phyloP scores from a whole-genome alignment of 1,284 basidiomycete species.

The Volvariella surrecta region DNA sequence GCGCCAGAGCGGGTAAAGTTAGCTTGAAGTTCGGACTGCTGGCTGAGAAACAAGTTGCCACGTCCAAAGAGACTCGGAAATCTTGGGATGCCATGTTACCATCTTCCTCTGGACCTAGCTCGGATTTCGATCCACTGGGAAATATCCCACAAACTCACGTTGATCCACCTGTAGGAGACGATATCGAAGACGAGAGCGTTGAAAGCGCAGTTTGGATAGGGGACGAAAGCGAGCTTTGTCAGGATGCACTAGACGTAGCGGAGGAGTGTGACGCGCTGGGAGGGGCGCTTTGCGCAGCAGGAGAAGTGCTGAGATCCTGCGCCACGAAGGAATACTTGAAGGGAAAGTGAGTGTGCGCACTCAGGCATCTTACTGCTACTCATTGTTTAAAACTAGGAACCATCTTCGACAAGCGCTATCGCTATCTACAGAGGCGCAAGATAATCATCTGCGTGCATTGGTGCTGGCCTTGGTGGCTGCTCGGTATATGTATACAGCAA shows the following conservation, averaged over 20 bases:
- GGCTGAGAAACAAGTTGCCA: constrained; percentile 11
- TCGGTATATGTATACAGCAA: constrained; percentile 62
- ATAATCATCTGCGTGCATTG: constrained; percentile 64
- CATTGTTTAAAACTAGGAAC: constrained; percentile 29
- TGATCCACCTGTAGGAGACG: not conserved
- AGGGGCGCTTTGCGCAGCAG: constrained; percentile 46
- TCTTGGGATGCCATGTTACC: too few species aligned
- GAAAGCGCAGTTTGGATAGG: constrained; percentile 6
- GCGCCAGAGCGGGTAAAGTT: constrained; percentile 52
- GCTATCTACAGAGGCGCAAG: constrained; percentile 45
- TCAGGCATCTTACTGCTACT: constrained; percentile 7
- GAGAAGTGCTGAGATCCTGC: constrained; percentile 45
- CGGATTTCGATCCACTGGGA: too few species aligned
- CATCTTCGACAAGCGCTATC: constrained; percentile 53
- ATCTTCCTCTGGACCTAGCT: too few species aligned
- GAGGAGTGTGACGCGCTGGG: constrained; percentile 42
- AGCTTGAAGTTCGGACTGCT: constrained; percentile 45
- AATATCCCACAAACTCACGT: too few species aligned
- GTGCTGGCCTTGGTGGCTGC: constrained; percentile 57
- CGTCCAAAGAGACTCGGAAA: constrained; percentile 10
- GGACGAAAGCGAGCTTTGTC: constrained; percentile 23
- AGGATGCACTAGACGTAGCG: constrained; percentile 27
- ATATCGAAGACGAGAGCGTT: not conserved
- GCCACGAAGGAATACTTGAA: constrained; percentile 45
- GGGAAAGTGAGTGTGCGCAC: constrained; percentile 40